Evolutionary conservation across 768 basidiomycete species (phyloP).

Genomic region (Lentinula boryana): DNA sequence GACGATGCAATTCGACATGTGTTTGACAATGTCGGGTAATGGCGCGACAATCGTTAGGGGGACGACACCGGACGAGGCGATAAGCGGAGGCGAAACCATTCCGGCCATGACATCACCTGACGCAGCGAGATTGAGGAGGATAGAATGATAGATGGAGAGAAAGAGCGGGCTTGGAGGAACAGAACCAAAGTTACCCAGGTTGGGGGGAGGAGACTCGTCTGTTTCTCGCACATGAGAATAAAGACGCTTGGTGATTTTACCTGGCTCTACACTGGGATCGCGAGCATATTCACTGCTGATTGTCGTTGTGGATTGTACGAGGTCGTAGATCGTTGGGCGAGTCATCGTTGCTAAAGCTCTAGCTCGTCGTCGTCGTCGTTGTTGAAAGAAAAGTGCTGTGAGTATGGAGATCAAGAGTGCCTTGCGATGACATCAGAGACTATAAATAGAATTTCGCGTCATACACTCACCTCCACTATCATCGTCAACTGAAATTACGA

Average conservation of each 20-base stretch:
- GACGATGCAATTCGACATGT: constrained; percentile 58
- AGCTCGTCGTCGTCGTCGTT: no score
- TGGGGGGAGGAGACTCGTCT: background rate
- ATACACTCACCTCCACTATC: no score
- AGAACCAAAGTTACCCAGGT: constrained; percentile 18
- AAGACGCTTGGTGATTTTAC: constrained; percentile 17
- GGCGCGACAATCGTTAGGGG: constrained; percentile 58
- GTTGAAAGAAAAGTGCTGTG: background rate
- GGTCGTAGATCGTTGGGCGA: constrained; percentile 6
- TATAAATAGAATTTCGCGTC: no score
- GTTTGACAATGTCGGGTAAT: constrained; percentile 70
- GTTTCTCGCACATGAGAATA: constrained; percentile 14
- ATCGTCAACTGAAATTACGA: no score
- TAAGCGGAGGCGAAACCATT: constrained; percentile 55
- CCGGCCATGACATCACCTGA: constrained; percentile 49
- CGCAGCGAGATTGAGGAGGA: constrained; percentile 42
- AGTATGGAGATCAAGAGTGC: no score
- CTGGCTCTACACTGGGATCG: background rate
- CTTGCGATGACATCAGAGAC: no score
- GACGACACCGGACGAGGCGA: constrained; percentile 57
- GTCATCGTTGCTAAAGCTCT: background rate
- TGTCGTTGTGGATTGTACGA: constrained; percentile 15
- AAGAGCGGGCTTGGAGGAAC: constrained; percentile 51
- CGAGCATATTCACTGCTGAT: constrained; percentile 8
- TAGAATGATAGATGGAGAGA: constrained; percentile 39